Percentiles rank a stretch among this genome's conserved stretches.
Conservation (phyloP, 164 flowering plant genomes). For the Cinnamomum micranthum region DNA sequence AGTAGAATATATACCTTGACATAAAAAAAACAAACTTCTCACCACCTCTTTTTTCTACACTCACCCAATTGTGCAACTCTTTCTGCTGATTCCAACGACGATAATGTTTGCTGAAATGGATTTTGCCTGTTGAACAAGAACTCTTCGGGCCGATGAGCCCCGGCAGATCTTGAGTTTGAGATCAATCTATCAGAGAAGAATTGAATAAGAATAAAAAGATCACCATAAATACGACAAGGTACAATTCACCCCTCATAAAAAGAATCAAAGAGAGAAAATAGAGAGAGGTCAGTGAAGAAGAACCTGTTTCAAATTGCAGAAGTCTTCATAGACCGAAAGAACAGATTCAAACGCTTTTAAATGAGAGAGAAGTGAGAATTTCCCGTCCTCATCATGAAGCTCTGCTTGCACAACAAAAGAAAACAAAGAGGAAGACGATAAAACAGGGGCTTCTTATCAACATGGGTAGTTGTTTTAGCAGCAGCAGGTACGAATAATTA, state of each 20-base stretch:
- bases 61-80: constrained; percentile 29
- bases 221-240: neutral
- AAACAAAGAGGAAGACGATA: neutral
- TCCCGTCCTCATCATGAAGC: constrained; percentile 5
- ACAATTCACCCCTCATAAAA: neutral
- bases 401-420: constrained; percentile 4
- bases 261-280: neutral
- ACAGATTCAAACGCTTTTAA: constrained; percentile 82
- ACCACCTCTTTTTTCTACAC: neutral
- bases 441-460: neutral
- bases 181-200: constrained; percentile 53
- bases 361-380: constrained; percentile 60
- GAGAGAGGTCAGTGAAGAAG: neutral
- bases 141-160: constrained; percentile 61
- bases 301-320: constrained; percentile 96
- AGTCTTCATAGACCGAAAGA: constrained; percentile 91
- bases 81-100: constrained; percentile 61
- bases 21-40: neutral
- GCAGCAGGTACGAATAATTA: constrained; percentile 8
- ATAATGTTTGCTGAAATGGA: constrained; percentile 48
- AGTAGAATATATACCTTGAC: neutral
- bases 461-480: neutral
- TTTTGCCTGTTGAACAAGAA: constrained; percentile 65
- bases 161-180: constrained; percentile 88
- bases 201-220: neutral